A percentile compares a stretch with the other conserved stretches of the same genome.
phyloP scores from a whole-genome alignment of 1,139 yeast genomes.

The Scheffersomyces segobiensis region DNA sequence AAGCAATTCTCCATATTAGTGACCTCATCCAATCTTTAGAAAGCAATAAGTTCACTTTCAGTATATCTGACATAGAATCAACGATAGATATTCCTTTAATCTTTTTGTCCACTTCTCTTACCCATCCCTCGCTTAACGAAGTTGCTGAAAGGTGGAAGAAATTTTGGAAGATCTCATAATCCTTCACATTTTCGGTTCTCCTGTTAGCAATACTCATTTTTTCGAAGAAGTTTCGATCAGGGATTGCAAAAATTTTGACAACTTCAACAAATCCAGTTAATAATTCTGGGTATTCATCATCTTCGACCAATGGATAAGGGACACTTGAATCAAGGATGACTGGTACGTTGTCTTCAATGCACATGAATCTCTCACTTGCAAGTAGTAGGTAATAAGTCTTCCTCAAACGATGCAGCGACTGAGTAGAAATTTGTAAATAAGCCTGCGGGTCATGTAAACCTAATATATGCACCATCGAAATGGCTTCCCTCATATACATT shows the following conservation, averaged over 20 bases:
- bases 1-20: conserved; percentile 23
- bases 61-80: conserved; percentile 21
- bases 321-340: conserved; percentile 32
- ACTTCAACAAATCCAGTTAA: conserved; percentile 31
- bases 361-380: conserved; percentile 42
- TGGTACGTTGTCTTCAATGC: conserved; percentile 35
- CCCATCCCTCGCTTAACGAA: conserved; percentile 9
- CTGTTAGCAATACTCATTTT: neutral
- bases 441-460: conserved; percentile 34
- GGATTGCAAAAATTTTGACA: conserved; percentile 25
- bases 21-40: conserved; percentile 23
- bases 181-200: neutral
- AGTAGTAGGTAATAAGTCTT: conserved; percentile 39
- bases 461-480: conserved; percentile 39
- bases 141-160: neutral
- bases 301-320: conserved; percentile 28
- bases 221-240: conserved; percentile 9
- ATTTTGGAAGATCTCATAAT: neutral
- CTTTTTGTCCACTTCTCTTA: conserved; percentile 16
- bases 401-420: conserved; percentile 34
- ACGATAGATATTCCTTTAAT: conserved; percentile 12
- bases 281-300: conserved; percentile 33
- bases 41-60: conserved; percentile 18
- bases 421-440: conserved; percentile 24
- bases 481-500: conserved; percentile 40